Evolutionary conservation across 2,329 filamentous ascomycete species (phyloP), one percentile per base, ranked within the genome.

Genomic region (Aureobasidium zeae): DNA sequence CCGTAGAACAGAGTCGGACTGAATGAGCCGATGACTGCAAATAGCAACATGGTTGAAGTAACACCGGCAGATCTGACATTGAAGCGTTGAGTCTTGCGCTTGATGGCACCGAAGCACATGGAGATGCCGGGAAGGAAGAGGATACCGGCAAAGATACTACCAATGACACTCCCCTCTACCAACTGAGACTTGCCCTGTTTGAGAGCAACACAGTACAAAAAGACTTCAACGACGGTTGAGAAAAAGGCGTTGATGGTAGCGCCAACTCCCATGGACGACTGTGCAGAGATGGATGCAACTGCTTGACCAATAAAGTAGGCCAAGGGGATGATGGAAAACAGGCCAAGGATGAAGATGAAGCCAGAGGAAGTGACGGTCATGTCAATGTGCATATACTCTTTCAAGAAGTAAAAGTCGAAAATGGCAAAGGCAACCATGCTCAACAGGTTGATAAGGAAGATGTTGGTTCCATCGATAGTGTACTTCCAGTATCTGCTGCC

Each of bases 301-400:
- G 91, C 91, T 65, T 98, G 91, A 1, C 91, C 91, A 53, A 98
- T 98, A 62, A 98, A 98, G 66, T 98, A 98, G 11, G 91, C 91
- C 44, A 98, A 66, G 3, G 91, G 91, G 36, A 98, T 95, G 60
- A 98, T 93, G 32, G 91, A 96, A 47, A 94, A 70, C 11, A 98
- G 66, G 3, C 83, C 85, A 3, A 88, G 75, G 0, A 80, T 73
- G 61, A 98, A 98, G 38, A 96, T 73, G 53, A 96, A 81, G 7
- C 86, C 86, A 0, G 86, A 80, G 19, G 84, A 80, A 0, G 89
- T 94, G 52, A 95, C 64, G 60, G 79, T 77, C 49, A 72, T 78
- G 19, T 91, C 68, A 17, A 93, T 53, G 15, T 81, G 75, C 25
- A 96, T 64, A 3, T 77, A 64, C 12, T 79, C 69, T 24, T 79